Evolutionary conservation across 495 filamentous ascomycete species (phyloP).

Genomic region (Tirmania nivea): DNA sequence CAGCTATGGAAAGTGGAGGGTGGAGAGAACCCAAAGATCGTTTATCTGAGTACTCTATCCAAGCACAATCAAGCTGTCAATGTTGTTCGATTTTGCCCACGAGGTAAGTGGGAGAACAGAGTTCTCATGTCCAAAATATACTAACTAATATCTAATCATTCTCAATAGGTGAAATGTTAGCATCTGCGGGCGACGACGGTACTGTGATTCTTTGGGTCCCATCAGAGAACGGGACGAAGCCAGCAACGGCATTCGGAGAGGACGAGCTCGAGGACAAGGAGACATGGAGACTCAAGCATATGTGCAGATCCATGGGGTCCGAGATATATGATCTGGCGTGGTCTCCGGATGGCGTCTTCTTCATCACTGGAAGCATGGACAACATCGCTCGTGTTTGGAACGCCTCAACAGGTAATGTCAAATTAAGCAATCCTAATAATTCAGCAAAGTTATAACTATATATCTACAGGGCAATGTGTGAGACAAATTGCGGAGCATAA

Average conservation of each 20-base stretch:
- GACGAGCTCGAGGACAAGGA: conserved; percentile 71
- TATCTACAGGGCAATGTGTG: conserved; percentile 53
- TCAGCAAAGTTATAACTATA: conserved; percentile 2
- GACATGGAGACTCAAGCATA: conserved; percentile 87
- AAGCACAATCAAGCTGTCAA: conserved; percentile 97
- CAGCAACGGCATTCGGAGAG: conserved; percentile 47
- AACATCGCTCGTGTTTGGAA: conserved; percentile 96
- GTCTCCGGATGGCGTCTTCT: conserved; percentile 89
- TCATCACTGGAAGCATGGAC: conserved; percentile 98
- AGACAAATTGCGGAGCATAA: conserved; percentile 97
- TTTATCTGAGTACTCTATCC: conserved; percentile 70
- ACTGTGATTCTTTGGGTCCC: conserved; percentile 92
- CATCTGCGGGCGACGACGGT: conserved; percentile 88
- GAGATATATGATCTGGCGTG: conserved; percentile 98
- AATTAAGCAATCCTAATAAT: not conserved
- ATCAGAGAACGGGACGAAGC: conserved; percentile 41
- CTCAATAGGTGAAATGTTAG: conserved; percentile 61
- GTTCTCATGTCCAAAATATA: not conserved
- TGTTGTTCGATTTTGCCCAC: conserved; percentile 85
- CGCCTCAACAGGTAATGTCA: conserved; percentile 55
- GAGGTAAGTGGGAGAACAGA: conserved; percentile 33
- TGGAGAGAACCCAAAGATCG: conserved; percentile 70
- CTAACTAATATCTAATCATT: not conserved
- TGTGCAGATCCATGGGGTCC: conserved; percentile 77
- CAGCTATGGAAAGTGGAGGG: conserved; percentile 80